Percentiles rank a stretch among this genome's conserved stretches.
Conservation (phyloP, 371 early-diverging fungal species). For the Mucor irregularis region DNA sequence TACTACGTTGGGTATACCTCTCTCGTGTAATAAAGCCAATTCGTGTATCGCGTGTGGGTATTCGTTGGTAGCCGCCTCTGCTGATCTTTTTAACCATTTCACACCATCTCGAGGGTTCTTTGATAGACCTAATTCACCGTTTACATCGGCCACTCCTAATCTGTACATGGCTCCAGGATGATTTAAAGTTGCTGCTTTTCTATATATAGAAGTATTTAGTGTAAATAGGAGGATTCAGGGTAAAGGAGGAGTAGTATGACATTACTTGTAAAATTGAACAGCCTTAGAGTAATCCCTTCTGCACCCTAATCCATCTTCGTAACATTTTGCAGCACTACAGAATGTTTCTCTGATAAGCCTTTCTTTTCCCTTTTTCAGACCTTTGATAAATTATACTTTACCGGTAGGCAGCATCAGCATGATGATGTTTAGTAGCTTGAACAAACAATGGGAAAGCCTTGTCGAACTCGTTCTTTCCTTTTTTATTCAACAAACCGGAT, state of each 20-base stretch:
- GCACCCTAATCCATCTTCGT: constrained; percentile 69
- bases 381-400: constrained; percentile 16
- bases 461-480: constrained; percentile 68
- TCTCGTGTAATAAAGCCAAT: constrained; percentile 71
- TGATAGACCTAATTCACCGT: constrained; percentile 68
- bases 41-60: constrained; percentile 85
- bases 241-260: not conserved
- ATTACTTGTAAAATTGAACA: constrained; percentile 73
- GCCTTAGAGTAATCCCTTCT: constrained; percentile 63
- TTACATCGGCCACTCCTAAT: constrained; percentile 70
- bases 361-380: too few relatives aligned
- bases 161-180: constrained; percentile 79
- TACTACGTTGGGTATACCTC: constrained; percentile 69
- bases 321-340: constrained; percentile 65
- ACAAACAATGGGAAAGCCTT: constrained; percentile 72
- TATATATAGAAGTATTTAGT: constrained; percentile 15
- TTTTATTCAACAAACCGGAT: constrained; percentile 56
- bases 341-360: too few relatives aligned
- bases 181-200: constrained; percentile 71
- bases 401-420: constrained; percentile 70
- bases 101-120: constrained; percentile 73
- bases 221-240: not conserved
- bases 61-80: constrained; percentile 71
- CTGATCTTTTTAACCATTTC: constrained; percentile 79
- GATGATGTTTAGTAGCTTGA: constrained; percentile 69